phyloP scores from a whole-genome alignment of 306 rosid genomes.

The Crataegus laevigata region DNA sequence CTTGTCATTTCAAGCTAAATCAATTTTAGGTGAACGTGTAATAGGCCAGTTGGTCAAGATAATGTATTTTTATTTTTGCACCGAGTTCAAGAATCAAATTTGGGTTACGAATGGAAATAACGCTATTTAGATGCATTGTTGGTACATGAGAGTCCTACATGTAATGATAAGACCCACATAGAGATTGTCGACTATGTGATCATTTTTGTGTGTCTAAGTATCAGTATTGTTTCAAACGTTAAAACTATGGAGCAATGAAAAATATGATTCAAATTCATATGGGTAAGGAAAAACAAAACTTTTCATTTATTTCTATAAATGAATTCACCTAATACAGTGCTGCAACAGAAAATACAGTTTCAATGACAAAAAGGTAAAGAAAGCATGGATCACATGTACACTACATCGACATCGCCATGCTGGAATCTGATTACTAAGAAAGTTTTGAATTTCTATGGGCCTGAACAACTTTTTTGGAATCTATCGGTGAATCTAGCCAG shows the following conservation, averaged over 20 bases:
- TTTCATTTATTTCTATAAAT: not conserved
- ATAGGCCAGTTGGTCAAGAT: not conserved
- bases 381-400: not conserved
- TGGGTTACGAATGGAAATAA: not conserved
- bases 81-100: too few relatives aligned
- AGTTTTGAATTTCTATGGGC: not conserved
- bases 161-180: too few relatives aligned
- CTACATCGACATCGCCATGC: not conserved
- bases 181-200: too few relatives aligned
- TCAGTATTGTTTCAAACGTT: too few relatives aligned
- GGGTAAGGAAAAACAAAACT: not conserved
- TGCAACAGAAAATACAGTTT: not conserved
- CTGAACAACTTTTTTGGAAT: not conserved
- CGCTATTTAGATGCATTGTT: too few relatives aligned
- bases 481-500: conserved; percentile 18
- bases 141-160: not conserved
- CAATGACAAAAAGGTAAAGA: not conserved
- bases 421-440: not conserved
- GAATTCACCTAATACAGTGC: not conserved
- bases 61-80: too few relatives aligned
- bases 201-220: too few relatives aligned
- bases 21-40: too few relatives aligned
- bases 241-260: not conserved
- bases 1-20: not conserved
- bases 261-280: not conserved